phyloP scores from a whole-genome alignment of 257 asterid species.

The Ilex aquifolium region DNA sequence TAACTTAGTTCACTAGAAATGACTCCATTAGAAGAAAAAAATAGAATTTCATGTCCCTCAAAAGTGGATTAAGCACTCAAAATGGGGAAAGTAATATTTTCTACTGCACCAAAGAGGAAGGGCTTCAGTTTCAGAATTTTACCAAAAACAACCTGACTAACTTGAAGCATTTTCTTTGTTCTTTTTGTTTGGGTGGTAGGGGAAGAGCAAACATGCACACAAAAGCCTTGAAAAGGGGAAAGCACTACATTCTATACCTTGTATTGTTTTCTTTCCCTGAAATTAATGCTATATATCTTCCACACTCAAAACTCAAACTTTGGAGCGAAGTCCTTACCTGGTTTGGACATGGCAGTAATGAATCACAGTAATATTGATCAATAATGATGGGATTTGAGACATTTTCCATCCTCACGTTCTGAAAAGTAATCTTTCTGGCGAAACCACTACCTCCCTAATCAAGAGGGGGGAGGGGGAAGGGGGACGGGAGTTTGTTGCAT shows the following conservation, averaged over 20 bases:
- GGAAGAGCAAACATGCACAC: neutral
- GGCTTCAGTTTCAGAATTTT: too few species aligned
- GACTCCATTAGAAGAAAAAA: too few species aligned
- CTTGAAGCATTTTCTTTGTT: neutral
- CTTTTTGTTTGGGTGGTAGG: neutral
- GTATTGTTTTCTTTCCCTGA: too few species aligned
- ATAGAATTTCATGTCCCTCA: too few species aligned
- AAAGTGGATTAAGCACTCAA: too few species aligned
- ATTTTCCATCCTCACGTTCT: constrained; percentile 62
- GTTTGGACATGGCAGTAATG: constrained; percentile 45
- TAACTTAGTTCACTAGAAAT: too few species aligned
- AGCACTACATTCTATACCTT: neutral
- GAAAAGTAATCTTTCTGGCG: constrained; percentile 51
- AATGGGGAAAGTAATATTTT: too few species aligned
- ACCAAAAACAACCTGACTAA: too few species aligned
- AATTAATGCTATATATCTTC: too few species aligned
- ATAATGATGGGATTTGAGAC: constrained; percentile 85
- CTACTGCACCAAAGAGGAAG: too few species aligned
- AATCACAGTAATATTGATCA: constrained; percentile 83
- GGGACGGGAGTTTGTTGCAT: neutral
- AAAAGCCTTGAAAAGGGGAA: neutral
- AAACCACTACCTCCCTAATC: constrained; percentile 87
- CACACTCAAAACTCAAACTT: neutral
- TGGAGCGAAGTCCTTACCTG: constrained; percentile 43
- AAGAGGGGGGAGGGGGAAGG: neutral